Evolutionary conservation across 2,329 filamentous ascomycete genomes (phyloP).

Genomic region (Penicillium nordicum): DNA sequence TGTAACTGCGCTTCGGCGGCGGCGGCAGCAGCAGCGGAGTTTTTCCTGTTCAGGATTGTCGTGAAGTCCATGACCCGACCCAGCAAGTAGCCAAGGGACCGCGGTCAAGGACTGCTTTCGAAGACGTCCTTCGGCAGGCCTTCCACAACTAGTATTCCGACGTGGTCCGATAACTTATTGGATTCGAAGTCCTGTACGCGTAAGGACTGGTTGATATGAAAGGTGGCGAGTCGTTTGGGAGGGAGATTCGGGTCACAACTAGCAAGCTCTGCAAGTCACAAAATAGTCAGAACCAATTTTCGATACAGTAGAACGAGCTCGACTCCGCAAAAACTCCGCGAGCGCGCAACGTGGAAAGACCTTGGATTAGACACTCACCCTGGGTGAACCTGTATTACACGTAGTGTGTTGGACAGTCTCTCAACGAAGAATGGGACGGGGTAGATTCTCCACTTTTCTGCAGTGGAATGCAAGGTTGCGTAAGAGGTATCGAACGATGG

Average conservation of each 20-base stretch:
- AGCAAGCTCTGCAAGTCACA: not conserved
- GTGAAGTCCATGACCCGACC: conserved; percentile 51
- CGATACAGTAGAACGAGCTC: not conserved
- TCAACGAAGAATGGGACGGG: conserved; percentile 5
- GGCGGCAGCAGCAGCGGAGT: conserved; percentile 43
- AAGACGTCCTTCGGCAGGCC: conserved; percentile 18
- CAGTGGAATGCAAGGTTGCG: conserved; percentile 18
- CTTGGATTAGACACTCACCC: conserved; percentile 6
- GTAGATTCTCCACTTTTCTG: conserved; percentile 12
- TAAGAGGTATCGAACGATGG: not conserved
- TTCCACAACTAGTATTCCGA: not conserved
- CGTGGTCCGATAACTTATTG: conserved; percentile 1
- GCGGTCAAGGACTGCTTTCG: conserved; percentile 31
- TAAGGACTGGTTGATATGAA: not conserved
- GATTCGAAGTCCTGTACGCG: conserved; percentile 3
- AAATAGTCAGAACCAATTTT: not conserved
- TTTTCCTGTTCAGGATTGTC: conserved; percentile 51
- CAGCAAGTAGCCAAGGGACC: conserved; percentile 31
- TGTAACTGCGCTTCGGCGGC: conserved; percentile 45
- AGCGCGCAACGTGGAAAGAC: not conserved
- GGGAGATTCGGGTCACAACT: not conserved
- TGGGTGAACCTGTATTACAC: conserved; percentile 7
- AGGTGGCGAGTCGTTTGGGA: not conserved
- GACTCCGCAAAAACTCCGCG: not conserved
- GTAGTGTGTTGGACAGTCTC: conserved; percentile 3